A percentile compares a stretch with the other conserved stretches of the same genome.
These are phyloP conservation scores for Cudoniella acicularis DNA, from an alignment of 495 filamentous ascomycete genomes.

Conservation along the genomic window DNA sequence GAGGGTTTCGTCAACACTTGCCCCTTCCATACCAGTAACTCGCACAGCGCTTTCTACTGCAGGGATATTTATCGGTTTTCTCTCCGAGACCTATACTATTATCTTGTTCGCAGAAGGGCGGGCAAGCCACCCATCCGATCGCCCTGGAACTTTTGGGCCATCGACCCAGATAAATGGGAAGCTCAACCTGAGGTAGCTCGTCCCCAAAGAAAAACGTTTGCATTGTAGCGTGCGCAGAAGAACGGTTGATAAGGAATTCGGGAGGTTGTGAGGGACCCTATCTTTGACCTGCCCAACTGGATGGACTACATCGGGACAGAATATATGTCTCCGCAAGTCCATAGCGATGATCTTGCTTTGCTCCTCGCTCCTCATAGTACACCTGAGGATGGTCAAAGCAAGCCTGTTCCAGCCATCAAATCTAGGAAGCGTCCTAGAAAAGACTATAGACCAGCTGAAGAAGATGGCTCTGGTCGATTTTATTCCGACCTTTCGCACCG, in stretches of 20 bases:
- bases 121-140: not conserved
- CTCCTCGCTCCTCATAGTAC: no score
- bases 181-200: no score
- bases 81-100: not conserved
- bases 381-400: no score
- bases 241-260: not conserved
- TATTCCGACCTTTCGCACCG: no score
- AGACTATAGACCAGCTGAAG: no score
- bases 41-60: not conserved
- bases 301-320: not conserved
- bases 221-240: not conserved
- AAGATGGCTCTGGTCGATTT: no score
- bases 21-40: not conserved
- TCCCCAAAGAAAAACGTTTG: not conserved
- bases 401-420: no score
- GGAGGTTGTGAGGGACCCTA: not conserved
- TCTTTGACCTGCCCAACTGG: not conserved
- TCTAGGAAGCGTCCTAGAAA: no score
- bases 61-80: not conserved
- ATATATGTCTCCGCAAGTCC: not conserved
- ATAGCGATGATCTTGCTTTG: not conserved
- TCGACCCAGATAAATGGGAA: not conserved
- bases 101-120: not conserved
- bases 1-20: not conserved
- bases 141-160: not conserved